Conservation (phyloP, 192 early-diverging fungal species). For the Chytriomyces hyalinus region DNA sequence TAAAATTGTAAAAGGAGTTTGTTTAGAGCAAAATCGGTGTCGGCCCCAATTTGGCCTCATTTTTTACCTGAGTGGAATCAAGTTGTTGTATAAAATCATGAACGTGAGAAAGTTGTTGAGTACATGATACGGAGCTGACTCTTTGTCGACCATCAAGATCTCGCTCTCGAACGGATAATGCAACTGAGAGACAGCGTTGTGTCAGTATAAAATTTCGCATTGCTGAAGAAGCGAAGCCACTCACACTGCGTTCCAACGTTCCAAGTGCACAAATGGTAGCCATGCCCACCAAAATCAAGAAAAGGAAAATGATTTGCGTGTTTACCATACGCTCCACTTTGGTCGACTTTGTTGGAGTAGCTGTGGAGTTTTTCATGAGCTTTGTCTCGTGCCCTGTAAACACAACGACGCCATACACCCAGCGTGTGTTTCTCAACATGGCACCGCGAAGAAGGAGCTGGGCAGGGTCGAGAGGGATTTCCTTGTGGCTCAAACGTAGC, state of each 20-base stretch:
- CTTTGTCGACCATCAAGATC: slow-evolving; percentile 40
- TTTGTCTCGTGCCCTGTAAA: slow-evolving; percentile 99
- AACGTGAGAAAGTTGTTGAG: slow-evolving; percentile 93
- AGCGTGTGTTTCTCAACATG: slow-evolving; percentile 89
- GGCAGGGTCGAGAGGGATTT: slow-evolving; percentile 85
- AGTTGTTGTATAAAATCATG: slow-evolving; percentile 97
- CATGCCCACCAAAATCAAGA: slow-evolving; percentile 83
- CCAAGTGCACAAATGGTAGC: slow-evolving; percentile 87
- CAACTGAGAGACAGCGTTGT: slow-evolving; percentile 31
- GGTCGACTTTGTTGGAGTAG: slow-evolving; percentile 92
- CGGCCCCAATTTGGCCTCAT: no score
- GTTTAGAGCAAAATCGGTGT: background rate
- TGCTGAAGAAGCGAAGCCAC: slow-evolving; percentile 29
- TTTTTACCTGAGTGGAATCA: slow-evolving; percentile 89
- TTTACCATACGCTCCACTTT: slow-evolving; percentile 91
- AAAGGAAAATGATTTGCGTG: slow-evolving; percentile 91
- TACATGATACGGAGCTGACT: slow-evolving; percentile 58
- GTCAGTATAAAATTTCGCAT: background rate
- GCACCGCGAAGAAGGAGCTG: slow-evolving; percentile 95
- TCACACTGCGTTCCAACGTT: slow-evolving; percentile 56
- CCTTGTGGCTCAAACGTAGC: slow-evolving; percentile 67
- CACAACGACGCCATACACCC: slow-evolving; percentile 92
- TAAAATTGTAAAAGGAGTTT: background rate
- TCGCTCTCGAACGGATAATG: slow-evolving; percentile 49
- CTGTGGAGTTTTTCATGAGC: slow-evolving; percentile 91